Base-by-base conservation (phyloP, 371 early-diverging fungal species). In the Mortierella sp. region DNA sequence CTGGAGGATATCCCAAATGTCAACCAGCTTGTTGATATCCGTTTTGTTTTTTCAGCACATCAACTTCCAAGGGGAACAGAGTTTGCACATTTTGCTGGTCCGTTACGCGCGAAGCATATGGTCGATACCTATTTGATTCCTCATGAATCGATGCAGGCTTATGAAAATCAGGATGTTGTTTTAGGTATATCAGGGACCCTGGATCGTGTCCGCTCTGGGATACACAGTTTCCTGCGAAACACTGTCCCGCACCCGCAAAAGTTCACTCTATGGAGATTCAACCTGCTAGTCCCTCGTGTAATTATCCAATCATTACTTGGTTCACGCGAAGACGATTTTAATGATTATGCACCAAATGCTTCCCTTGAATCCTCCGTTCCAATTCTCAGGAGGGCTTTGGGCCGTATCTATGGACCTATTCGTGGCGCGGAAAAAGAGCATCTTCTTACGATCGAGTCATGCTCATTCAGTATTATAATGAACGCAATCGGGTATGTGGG, bases 61-160 rank as follows among this genome's bases (percentile, higher is more conserved):
- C 74, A 79, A 53, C 48, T 79, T 9, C 80, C 80, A 22, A 58
- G 74, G 40, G 74, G 74, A 15, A 24, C 52, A 10, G 63, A 63
- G 19, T 79, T 79, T 60, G 67, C 67, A 8, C 43, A 41, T 8
- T 22, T 65, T 28, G 48, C 61, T 0, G 67, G 59, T 0, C 64
- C 65, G 0, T 1, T 79, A 13, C 80, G 70, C 1, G 11, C 2
- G 3, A 22, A 40, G 1, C 60, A 60, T 58, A 22, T 50, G 64
- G 52, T 79, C 53, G 80, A 79, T 41, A 74, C 74, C 9, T 79
- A 70, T 36, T 13, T 79, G 62, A 74, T 79, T 36, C 80, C 80
- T 16, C 68, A 74, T 24, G 80, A 79, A 41, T 62, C 67, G 4
- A 57, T 3, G 11, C 50, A 22, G 8, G 58, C 60, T 2, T 63